Conservation (phyloP, 331 rosid genomes). For the Malus hybrid region DNA sequence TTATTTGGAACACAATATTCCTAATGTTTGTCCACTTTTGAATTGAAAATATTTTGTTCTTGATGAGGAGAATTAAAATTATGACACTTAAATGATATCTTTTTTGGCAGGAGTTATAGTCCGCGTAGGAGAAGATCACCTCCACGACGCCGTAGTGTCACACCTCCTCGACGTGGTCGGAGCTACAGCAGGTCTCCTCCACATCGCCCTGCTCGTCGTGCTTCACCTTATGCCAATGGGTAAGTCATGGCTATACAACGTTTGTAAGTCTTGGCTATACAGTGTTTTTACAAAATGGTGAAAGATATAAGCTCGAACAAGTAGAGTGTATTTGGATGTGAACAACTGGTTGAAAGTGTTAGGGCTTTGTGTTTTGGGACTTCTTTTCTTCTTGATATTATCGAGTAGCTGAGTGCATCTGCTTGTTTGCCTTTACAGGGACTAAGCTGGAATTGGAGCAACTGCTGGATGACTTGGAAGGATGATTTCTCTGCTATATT, state of each 20-base stretch:
- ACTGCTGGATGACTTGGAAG: constrained; percentile 30
- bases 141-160: constrained; percentile 56
- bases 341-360: not conserved
- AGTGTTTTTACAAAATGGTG: not conserved
- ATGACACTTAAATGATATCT: not conserved
- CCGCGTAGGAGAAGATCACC: constrained; percentile 79
- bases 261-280: constrained; percentile 30
- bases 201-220: constrained; percentile 61
- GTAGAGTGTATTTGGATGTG: not conserved
- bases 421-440: constrained; percentile 35
- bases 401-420: not conserved
- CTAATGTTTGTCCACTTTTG: not conserved
- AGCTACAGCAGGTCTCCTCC: constrained; percentile 90
- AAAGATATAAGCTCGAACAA: not conserved
- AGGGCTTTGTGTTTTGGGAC: not conserved
- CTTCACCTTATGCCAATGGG: constrained; percentile 82
- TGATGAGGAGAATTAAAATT: not conserved
- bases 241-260: constrained; percentile 21
- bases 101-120: constrained; percentile 49
- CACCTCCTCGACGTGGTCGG: constrained; percentile 64
- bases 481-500: constrained; percentile 28
- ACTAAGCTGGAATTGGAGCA: constrained; percentile 30
- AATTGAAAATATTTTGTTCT: not conserved
- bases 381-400: not conserved
- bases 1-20: not conserved